A percentile compares a stretch with the other conserved stretches of the same genome.
Evolutionary conservation across 345 rosid species (phyloP).

Genomic region (Populus ilicifolia): DNA sequence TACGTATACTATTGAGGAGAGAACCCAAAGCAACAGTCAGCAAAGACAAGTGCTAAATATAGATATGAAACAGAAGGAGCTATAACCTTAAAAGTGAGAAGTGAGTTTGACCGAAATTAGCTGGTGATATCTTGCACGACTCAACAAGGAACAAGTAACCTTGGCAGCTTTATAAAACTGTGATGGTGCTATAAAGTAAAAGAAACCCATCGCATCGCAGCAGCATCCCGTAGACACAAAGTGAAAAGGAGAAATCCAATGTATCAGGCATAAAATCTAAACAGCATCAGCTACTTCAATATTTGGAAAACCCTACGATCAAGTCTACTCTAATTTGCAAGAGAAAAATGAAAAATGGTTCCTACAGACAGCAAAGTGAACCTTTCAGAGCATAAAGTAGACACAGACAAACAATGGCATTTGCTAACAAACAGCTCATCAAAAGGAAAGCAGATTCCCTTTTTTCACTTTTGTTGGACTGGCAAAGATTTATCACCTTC

Average conservation of each 20-base stretch:
- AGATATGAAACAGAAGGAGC: constrained; percentile 19
- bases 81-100: constrained; percentile 23
- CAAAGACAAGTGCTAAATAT: constrained; percentile 22
- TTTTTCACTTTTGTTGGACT: constrained; percentile 34
- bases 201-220: constrained; percentile 37
- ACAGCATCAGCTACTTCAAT: constrained; percentile 42
- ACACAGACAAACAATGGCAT: constrained; percentile 43
- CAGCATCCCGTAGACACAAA: constrained; percentile 49
- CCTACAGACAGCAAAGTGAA: constrained; percentile 68
- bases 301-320: constrained; percentile 37
- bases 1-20: constrained; percentile 11
- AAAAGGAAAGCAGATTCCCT: constrained; percentile 74
- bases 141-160: constrained; percentile 61
- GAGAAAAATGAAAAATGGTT: constrained; percentile 42
- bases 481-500: constrained; percentile 15
- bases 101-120: constrained; percentile 49
- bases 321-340: constrained; percentile 33
- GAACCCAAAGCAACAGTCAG: constrained; percentile 22
- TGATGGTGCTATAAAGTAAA: constrained; percentile 44
- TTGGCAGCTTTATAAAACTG: constrained; percentile 65
- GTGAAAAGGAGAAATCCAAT: constrained; percentile 43
- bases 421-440: constrained; percentile 65
- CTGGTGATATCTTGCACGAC: constrained; percentile 60
- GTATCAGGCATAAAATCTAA: constrained; percentile 65
- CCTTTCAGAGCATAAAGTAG: constrained; percentile 92